A percentile compares a stretch with the other conserved stretches of the same genome.
phyloP scores from a whole-genome alignment of 495 filamentous ascomycete species.

The Penicillium steckii region DNA sequence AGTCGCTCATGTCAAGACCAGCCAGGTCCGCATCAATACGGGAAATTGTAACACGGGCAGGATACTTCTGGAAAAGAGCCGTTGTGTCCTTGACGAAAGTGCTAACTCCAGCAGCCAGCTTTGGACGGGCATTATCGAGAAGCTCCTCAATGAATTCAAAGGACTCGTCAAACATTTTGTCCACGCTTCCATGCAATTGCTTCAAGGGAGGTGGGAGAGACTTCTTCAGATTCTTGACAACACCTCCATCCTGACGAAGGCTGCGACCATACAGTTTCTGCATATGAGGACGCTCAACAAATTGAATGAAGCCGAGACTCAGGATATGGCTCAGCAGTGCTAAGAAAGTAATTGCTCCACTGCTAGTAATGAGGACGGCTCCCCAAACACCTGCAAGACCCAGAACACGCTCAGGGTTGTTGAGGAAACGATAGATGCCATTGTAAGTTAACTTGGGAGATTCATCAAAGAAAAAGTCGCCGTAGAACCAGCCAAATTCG shows the following conservation, averaged over 20 bases:
- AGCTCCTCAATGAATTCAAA: conserved; percentile 89
- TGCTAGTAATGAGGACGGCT: conserved; percentile 87
- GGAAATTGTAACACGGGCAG: conserved; percentile 82
- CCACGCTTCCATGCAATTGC: conserved; percentile 78
- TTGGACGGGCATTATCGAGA: conserved; percentile 82
- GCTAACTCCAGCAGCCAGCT: conserved; percentile 80
- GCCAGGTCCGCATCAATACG: conserved; percentile 78
- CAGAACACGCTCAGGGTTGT: conserved; percentile 93
- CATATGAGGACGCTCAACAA: conserved; percentile 97
- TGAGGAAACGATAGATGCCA: conserved; percentile 96
- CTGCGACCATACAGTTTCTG: conserved; percentile 90
- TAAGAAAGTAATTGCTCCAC: conserved; percentile 75
- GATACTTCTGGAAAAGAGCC: conserved; percentile 85
- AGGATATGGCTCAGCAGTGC: conserved; percentile 83
- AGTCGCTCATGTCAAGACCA: conserved; percentile 80
- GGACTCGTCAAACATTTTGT: conserved; percentile 81
- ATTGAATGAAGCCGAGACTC: conserved; percentile 83
- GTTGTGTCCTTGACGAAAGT: conserved; percentile 86
- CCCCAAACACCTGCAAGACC: conserved; percentile 97
- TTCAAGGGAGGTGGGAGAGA: conserved; percentile 79
- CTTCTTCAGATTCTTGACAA: conserved; percentile 85
- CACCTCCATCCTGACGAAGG: conserved; percentile 81
- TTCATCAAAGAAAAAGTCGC: conserved; percentile 91
- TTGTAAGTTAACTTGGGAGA: conserved; percentile 87
- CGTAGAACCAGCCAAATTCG: conserved; percentile 99